Conservation (phyloP, 805 yeast genomes). For the Metschnikowia reukaufii region DNA sequence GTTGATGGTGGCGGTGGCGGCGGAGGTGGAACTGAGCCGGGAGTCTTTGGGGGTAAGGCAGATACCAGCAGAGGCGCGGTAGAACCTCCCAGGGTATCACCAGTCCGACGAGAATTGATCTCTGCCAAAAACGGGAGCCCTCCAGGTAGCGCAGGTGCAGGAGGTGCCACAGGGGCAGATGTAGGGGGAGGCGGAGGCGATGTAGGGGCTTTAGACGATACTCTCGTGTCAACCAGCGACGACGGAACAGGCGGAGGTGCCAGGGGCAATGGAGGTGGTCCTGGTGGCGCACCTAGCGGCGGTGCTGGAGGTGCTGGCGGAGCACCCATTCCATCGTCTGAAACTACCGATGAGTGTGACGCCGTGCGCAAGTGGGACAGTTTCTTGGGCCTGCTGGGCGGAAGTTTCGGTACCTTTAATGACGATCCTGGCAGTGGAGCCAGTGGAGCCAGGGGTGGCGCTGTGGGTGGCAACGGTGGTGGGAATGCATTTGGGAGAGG, state of each 20-base stretch:
- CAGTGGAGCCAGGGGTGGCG: conserved; percentile 14
- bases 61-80: not conserved
- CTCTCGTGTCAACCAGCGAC: conserved; percentile 5
- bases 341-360: conserved; percentile 23
- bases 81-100: not conserved
- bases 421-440: conserved; percentile 7
- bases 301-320: conserved; percentile 4
- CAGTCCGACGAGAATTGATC: conserved; percentile 17
- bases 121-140: conserved; percentile 20
- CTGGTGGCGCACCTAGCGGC: conserved; percentile 19
- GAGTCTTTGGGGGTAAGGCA: conserved; percentile 2
- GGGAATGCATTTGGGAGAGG: conserved; percentile 24
- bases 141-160: conserved; percentile 9
- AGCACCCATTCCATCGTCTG: too few relatives aligned
- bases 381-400: conserved; percentile 43
- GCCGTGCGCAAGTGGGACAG: conserved; percentile 32
- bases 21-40: conserved; percentile 21
- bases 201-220: conserved; percentile 3
- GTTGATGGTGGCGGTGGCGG: conserved; percentile 23
- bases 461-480: conserved; percentile 21
- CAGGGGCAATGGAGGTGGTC: conserved; percentile 14
- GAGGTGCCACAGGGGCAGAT: too few relatives aligned
- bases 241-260: conserved; percentile 16
- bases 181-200: conserved; percentile 17
- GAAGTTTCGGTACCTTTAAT: conserved; percentile 32